These are phyloP conservation scores for Ananas comosus DNA, from an alignment of 176 grass and related monocot genomes.

Conservation along the genomic window DNA sequence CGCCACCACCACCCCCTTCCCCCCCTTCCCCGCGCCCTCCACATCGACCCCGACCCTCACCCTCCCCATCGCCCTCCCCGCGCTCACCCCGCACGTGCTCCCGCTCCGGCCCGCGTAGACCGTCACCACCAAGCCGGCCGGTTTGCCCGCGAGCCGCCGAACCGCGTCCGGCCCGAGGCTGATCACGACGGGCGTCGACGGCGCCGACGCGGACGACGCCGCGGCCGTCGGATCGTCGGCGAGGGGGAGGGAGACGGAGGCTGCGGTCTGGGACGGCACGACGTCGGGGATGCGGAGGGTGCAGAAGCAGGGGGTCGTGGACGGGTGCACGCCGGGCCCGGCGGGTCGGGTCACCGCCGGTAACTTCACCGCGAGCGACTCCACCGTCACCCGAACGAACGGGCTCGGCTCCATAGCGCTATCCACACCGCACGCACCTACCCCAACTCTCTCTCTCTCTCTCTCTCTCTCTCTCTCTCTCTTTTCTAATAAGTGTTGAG, in stretches of 20 bases:
- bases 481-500: too few species aligned
- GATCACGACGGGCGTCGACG: slow-evolving; percentile 42
- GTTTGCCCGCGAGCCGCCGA: slow-evolving; percentile 34
- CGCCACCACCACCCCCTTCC: slow-evolving; percentile 43
- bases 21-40: slow-evolving; percentile 22
- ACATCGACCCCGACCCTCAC: slow-evolving; percentile 48
- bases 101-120: slow-evolving; percentile 57
- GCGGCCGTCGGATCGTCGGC: slow-evolving; percentile 10
- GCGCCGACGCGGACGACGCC: background rate
- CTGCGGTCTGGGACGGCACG: slow-evolving; percentile 27
- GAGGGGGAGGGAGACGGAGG: slow-evolving; percentile 53
- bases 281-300: slow-evolving; percentile 50
- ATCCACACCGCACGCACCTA: too few species aligned
- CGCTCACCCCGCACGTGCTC: slow-evolving; percentile 42
- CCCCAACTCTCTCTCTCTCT: too few species aligned
- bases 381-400: slow-evolving; percentile 74
- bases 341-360: slow-evolving; percentile 43
- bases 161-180: slow-evolving; percentile 60
- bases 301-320: slow-evolving; percentile 75
- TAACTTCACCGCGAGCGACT: slow-evolving; percentile 69
- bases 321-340: slow-evolving; percentile 59
- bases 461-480: too few species aligned
- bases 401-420: slow-evolving; percentile 79
- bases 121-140: slow-evolving; percentile 47
- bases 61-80: slow-evolving; percentile 38